Conservation (phyloP, 1,284 basidiomycete species). For the Melampsora occidentalis region DNA sequence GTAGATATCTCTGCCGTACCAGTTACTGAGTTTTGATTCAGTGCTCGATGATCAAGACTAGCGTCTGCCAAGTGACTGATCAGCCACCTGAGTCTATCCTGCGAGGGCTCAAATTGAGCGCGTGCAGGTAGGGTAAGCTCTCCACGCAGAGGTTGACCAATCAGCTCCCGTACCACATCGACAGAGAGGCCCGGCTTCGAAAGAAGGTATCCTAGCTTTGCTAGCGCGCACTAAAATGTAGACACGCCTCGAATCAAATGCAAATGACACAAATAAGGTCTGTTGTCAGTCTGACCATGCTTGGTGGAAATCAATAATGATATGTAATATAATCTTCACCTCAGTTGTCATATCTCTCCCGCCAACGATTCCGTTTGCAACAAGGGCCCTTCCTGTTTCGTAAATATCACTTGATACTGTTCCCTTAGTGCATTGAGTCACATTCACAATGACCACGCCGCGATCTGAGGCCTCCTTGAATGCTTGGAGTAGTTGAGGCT, state of each 20-base stretch:
- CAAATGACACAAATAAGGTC: too few relatives aligned
- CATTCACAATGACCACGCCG: constrained; percentile 82
- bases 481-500: constrained; percentile 57
- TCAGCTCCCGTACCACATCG: constrained; percentile 69
- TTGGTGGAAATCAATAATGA: background rate
- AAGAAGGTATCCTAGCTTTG: constrained; percentile 82
- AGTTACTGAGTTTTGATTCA: background rate
- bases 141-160: constrained; percentile 75
- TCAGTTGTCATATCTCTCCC: constrained; percentile 83
- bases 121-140: constrained; percentile 65
- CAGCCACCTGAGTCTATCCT: constrained; percentile 30
- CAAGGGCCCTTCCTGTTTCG: constrained; percentile 72
- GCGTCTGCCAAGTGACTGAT: constrained; percentile 44
- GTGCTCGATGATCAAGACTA: background rate
- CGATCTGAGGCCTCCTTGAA: constrained; percentile 75
- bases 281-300: too few relatives aligned
- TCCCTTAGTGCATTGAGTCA: constrained; percentile 82
- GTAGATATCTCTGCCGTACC: background rate
- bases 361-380: constrained; percentile 69
- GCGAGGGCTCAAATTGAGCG: constrained; percentile 35
- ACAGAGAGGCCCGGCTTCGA: constrained; percentile 73
- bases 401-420: constrained; percentile 67
- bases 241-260: too few relatives aligned
- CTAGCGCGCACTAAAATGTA: constrained; percentile 68
- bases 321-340: constrained; percentile 56